Conservation (phyloP, 257 asterid genomes). For the Lavandula angustifolia region DNA sequence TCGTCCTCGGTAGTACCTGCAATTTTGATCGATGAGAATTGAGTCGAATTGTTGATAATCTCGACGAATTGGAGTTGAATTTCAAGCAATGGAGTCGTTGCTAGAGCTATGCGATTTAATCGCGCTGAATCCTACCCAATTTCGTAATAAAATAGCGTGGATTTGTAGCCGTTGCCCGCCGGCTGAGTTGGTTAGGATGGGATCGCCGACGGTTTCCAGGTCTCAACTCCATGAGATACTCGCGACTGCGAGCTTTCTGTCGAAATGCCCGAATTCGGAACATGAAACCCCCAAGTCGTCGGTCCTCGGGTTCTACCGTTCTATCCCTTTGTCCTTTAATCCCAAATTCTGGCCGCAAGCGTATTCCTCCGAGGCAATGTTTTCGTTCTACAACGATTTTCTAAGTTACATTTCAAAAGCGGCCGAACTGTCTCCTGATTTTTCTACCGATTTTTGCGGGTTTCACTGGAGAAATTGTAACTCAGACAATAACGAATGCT, state of each 20-base stretch:
- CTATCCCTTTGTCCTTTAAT: slow-evolving; percentile 68
- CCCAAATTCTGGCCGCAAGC: slow-evolving; percentile 91
- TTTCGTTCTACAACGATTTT: slow-evolving; percentile 62
- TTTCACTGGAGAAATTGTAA: slow-evolving; percentile 73
- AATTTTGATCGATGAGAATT: slow-evolving; percentile 39
- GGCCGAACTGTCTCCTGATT: slow-evolving; percentile 57
- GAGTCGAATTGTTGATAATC: slow-evolving; percentile 27
- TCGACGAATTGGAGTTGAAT: slow-evolving; percentile 33
- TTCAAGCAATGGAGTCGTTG: slow-evolving; percentile 70
- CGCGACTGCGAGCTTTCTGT: slow-evolving; percentile 74
- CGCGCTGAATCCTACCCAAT: slow-evolving; percentile 62
- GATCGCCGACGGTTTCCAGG: slow-evolving; percentile 84
- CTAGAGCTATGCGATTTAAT: slow-evolving; percentile 87
- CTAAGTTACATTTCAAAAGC: slow-evolving; percentile 62
- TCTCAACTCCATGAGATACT: slow-evolving; percentile 86
- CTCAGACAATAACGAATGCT: slow-evolving; percentile 47
- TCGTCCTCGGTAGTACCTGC: slow-evolving; percentile 6
- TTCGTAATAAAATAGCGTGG: slow-evolving; percentile 71
- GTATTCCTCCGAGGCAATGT: slow-evolving; percentile 55
- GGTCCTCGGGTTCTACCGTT: slow-evolving; percentile 69
- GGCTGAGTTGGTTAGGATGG: slow-evolving; percentile 58
- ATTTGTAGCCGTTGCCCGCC: slow-evolving; percentile 93
- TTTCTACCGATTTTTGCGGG: slow-evolving; percentile 70
- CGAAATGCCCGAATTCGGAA: slow-evolving; percentile 59
- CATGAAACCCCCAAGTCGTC: slow-evolving; percentile 73